Evolutionary conservation across 148 eudicot species (phyloP), one percentile per base, ranked within the genome.

Genomic region (Arbutus unedo): DNA sequence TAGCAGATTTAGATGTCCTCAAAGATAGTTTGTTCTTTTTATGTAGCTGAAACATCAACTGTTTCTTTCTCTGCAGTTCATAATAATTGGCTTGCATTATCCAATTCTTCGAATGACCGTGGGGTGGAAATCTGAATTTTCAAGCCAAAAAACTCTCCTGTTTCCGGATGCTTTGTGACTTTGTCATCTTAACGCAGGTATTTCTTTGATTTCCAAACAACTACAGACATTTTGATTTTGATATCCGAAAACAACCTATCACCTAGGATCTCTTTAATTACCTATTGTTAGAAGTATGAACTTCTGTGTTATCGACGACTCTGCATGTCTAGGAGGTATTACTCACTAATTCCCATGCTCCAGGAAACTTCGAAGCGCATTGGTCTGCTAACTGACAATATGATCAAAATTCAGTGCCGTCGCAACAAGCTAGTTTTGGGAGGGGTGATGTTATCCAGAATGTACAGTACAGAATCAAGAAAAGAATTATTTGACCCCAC

Each of bases 391-490:
- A 16, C 81, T 45, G 77, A 51, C 16, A 55, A 47, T 55, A 91
- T 87, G 96, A 79, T 85, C 77, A 86, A 84, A 79, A 31, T 76
- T 70, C 82, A 14, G 18, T 64, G 78, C 48, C 72, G 77, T 77
- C 25, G 55, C n/a, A 82, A 43, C 76, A 85, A 81, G 70, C 70
- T 84, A 47, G 77, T 70, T 74, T 82, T 82, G 66, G 25, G 85
- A 80, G 85, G 82, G 85, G 38, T 80, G 43, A n/a, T 83, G 60
- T 70, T 79, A 21, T 75, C 78, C 44, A 87, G 95, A 84, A 78
- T 83, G 88, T 92, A 88, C 78, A 81, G 91, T 82, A 88, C 85
- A 84, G 93, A 84, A 62, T 48, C 77, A 59, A 67, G 45, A 81
- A 68, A 86, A 79, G 91, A 90, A 31, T 14, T 81, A 60, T 83